phyloP scores from a whole-genome alignment of 2,329 filamentous ascomycete genomes.

The Cylindrodendrum hubeiense region DNA sequence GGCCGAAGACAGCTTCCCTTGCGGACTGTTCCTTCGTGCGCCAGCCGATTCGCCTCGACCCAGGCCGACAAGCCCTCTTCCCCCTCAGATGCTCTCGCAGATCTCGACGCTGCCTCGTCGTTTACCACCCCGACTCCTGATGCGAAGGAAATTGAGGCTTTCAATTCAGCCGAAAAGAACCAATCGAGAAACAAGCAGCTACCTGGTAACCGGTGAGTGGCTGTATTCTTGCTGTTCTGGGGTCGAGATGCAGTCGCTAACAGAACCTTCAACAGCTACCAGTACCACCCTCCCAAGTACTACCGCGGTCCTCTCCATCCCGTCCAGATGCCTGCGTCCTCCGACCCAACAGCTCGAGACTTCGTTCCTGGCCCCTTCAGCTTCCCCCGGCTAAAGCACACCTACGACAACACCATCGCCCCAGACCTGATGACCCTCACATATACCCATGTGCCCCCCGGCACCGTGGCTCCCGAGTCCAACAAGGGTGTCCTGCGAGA shows the following conservation, averaged over 20 bases:
- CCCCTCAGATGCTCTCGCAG: slow-evolving; percentile 51
- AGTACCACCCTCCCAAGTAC: slow-evolving; percentile 94
- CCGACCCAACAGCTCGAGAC: slow-evolving; percentile 87
- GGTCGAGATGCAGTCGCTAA: slow-evolving; percentile 20
- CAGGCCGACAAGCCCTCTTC: slow-evolving; percentile 50
- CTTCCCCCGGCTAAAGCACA: slow-evolving; percentile 87
- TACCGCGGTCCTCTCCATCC: slow-evolving; percentile 94
- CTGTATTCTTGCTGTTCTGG: neutral
- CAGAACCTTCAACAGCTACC: slow-evolving; percentile 75
- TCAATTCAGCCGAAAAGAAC: slow-evolving; percentile 53
- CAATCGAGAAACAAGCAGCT: slow-evolving; percentile 53
- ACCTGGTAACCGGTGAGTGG: slow-evolving; percentile 60
- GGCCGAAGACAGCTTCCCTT: slow-evolving; percentile 45
- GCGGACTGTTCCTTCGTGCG: slow-evolving; percentile 40
- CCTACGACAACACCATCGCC: slow-evolving; percentile 87
- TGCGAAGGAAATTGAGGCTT: slow-evolving; percentile 53
- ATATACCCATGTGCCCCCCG: slow-evolving; percentile 88
- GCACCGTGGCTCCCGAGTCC: slow-evolving; percentile 66
- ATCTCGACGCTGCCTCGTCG: slow-evolving; percentile 65
- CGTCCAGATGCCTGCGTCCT: slow-evolving; percentile 87
- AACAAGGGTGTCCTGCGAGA: slow-evolving; percentile 76
- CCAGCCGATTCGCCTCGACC: slow-evolving; percentile 61
- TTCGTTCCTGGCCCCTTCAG: slow-evolving; percentile 94
- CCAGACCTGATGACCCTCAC: slow-evolving; percentile 89
- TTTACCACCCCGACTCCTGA: slow-evolving; percentile 58